phyloP scores from a whole-genome alignment of 495 filamentous ascomycete genomes.

The Hypoxylon subgilvum region DNA sequence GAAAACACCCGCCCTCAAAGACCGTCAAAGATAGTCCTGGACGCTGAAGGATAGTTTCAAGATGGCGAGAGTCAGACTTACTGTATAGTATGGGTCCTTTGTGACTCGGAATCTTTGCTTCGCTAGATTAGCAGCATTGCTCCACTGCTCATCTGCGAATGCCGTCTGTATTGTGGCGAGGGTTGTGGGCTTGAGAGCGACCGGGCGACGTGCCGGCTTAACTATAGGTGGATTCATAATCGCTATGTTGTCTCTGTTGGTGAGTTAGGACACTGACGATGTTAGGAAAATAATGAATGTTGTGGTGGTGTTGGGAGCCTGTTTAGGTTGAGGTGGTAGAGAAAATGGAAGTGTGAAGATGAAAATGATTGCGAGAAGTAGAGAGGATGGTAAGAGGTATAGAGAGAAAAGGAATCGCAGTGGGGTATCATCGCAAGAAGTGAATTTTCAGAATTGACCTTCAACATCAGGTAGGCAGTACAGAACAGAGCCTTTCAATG shows the following conservation, averaged over 20 bases:
- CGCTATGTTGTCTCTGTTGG: no score
- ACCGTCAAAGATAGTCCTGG: neutral
- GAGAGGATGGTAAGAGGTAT: neutral
- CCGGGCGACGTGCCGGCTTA: neutral
- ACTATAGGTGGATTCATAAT: slow-evolving; percentile 16
- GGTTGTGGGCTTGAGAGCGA: slow-evolving; percentile 42
- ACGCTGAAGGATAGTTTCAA: neutral
- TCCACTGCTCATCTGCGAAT: slow-evolving; percentile 53
- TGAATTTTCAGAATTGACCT: no score
- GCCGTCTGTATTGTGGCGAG: slow-evolving; percentile 49
- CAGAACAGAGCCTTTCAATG: no score
- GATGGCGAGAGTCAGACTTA: slow-evolving; percentile 20
- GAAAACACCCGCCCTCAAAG: no score
- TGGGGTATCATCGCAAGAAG: slow-evolving; percentile 30
- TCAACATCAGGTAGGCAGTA: no score
- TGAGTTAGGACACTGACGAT: neutral
- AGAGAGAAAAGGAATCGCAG: neutral
- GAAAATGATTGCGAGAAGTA: neutral
- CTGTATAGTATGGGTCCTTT: slow-evolving; percentile 57
- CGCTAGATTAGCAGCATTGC: slow-evolving; percentile 48
- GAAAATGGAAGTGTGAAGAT: neutral
- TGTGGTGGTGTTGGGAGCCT: neutral
- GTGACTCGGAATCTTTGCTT: slow-evolving; percentile 47
- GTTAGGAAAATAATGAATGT: neutral
- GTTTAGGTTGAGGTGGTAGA: neutral